Evolutionary conservation across 2,329 filamentous ascomycete species (phyloP).

Genomic region (Didymella arachidicola): DNA sequence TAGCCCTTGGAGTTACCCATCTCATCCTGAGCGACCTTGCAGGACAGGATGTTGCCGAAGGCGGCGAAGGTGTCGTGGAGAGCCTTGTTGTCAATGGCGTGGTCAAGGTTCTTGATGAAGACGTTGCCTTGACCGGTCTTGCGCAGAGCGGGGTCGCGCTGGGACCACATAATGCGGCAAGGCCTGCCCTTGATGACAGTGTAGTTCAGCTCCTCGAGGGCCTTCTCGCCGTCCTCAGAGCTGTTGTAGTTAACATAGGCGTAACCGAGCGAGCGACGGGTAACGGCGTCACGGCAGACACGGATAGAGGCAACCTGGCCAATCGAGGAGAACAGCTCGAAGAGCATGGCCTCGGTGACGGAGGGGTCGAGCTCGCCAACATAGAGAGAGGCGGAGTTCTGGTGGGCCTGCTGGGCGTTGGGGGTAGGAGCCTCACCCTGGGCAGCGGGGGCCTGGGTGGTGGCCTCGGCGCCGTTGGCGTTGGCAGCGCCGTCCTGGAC

Average conservation of each 20-base stretch:
- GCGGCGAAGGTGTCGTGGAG: constrained; percentile 98
- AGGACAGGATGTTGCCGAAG: constrained; percentile 98
- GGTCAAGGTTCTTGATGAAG: constrained; percentile 99
- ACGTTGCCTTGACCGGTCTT: constrained; percentile 99
- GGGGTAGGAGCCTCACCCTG: constrained; percentile 74
- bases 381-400: constrained; percentile 97
- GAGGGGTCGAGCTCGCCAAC: constrained; percentile 97
- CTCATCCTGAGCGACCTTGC: constrained; percentile 99
- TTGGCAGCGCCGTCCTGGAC: constrained; percentile 77
- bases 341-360: constrained; percentile 99
- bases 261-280: constrained; percentile 97
- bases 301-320: constrained; percentile 98
- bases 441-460: constrained; percentile 74
- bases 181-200: constrained; percentile 98
- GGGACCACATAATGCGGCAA: constrained; percentile 99
- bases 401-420: constrained; percentile 76
- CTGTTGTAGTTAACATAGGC: constrained; percentile 99
- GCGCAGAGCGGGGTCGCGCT: constrained; percentile 97
- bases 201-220: constrained; percentile 99
- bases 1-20: constrained; percentile 97
- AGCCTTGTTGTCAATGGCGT: constrained; percentile 99
- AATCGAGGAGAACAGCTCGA: constrained; percentile 99
- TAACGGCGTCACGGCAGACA: constrained; percentile 99
- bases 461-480: constrained; percentile 68
- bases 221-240: constrained; percentile 94